Evolutionary conservation across 116 monocot genomes (phyloP), one percentile per base, ranked within the genome.

Genomic region (Zostera marina): DNA sequence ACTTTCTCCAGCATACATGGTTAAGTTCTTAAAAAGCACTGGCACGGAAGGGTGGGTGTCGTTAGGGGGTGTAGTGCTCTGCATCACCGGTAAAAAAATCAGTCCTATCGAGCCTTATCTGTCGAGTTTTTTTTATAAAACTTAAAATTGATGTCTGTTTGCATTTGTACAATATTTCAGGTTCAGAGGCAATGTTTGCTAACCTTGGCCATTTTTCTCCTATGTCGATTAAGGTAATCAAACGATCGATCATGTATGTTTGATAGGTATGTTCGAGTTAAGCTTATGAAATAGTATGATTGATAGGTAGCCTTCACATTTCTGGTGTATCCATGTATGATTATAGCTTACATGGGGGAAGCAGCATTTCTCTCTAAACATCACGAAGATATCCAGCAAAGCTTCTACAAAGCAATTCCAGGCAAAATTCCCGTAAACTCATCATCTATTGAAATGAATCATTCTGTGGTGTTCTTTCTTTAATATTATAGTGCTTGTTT

Each of bases 181-280:
- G 91, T 53, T 78, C 91, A 16, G 91, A 91, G 72, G 80, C 91
- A 44, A 91, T 91, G 91, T 91, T 85, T 72, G 85, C 91, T 75
- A 82, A 79, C 63, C 44, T 91, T 56, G 91, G 91, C 57, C 91
- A 91, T 60, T 91, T 91, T 55, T 63, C 70, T n/a, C 49, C 70
- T 3, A 8, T 56, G 17, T 63, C 70, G 22, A 70, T 70, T 4
- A 70, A 63, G 70, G 70, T 70, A 58, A 45, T 17, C 48, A 14
- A n/a, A n/a, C n/a, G n/a, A n/a, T n/a, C n/a, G n/a, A 8, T 57
- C 16, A 20, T 21, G 21, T 62, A 12, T 46, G 5, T 1, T 1
- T 22, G 43, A 43, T 39, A 58, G 3, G 12, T 58, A 12, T 16
- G 13, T 15, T 57, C 13, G 32, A 32, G 32, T 32, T 3, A 5